These are phyloP conservation scores for Alnus glutinosa DNA, from an alignment of 306 rosid genomes.

Conservation along the genomic window DNA sequence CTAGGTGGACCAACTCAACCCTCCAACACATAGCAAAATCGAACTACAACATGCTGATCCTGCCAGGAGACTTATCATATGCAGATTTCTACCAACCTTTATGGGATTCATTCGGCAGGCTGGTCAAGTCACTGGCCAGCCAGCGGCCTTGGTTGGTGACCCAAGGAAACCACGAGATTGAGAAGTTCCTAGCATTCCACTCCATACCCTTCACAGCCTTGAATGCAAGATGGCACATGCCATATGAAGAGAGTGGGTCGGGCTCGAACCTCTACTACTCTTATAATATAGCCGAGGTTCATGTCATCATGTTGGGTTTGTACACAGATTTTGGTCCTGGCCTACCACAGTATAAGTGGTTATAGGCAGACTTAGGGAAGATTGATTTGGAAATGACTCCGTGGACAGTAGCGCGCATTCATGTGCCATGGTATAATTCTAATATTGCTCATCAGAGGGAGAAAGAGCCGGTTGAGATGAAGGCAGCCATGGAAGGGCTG, in stretches of 20 bases:
- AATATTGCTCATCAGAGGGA: constrained; percentile 78
- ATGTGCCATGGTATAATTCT: constrained; percentile 91
- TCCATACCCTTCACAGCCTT: constrained; percentile 55
- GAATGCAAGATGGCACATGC: constrained; percentile 88
- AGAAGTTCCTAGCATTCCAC: constrained; percentile 48
- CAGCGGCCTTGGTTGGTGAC: constrained; percentile 98
- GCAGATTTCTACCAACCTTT: constrained; percentile 41
- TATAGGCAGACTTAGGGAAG: constrained; percentile 50
- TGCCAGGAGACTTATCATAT: constrained; percentile 83
- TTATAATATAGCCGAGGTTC: constrained; percentile 70
- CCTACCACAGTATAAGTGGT: constrained; percentile 73
- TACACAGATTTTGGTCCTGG: constrained; percentile 50
- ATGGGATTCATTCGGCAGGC: constrained; percentile 82
- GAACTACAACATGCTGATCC: constrained; percentile 61
- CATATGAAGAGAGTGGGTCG: constrained; percentile 65
- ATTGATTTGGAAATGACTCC: constrained; percentile 57
- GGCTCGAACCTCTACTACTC: constrained; percentile 83
- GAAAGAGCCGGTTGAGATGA: constrained; percentile 56
- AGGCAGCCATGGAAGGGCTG: constrained; percentile 63
- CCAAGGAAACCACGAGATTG: constrained; percentile 76
- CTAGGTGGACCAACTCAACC: constrained; percentile 72
- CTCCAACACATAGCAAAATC: constrained; percentile 52
- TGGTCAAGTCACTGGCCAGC: constrained; percentile 74
- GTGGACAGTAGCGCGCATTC: constrained; percentile 62
- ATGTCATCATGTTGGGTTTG: constrained; percentile 83